Percentiles rank a stretch among this genome's conserved stretches.
These are phyloP conservation scores for Penicillium sp. DNA, from an alignment of 2,329 filamentous ascomycete genomes.

Conservation along the genomic window DNA sequence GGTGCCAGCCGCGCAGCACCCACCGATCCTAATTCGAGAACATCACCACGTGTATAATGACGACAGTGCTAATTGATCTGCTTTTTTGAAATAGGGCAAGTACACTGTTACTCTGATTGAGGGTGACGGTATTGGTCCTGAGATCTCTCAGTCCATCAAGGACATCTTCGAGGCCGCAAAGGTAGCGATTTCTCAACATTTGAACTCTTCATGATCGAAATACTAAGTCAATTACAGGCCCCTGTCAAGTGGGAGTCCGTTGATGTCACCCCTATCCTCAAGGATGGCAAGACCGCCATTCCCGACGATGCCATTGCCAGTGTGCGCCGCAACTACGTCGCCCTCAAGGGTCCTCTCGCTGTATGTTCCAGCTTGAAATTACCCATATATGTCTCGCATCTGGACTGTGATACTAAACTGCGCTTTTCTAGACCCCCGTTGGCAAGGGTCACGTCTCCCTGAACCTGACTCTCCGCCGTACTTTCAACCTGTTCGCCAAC, in stretches of 20 bases:
- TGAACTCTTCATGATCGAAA: slow-evolving; percentile 4
- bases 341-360: slow-evolving; percentile 93
- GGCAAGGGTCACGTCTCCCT: slow-evolving; percentile 99
- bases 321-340: slow-evolving; percentile 90
- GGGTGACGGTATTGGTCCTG: slow-evolving; percentile 96
- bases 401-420: slow-evolving; percentile 21
- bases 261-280: slow-evolving; percentile 86
- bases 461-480: slow-evolving; percentile 94
- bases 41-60: not conserved
- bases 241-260: slow-evolving; percentile 96
- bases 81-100: slow-evolving; percentile 58
- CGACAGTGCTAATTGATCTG: slow-evolving; percentile 13
- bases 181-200: slow-evolving; percentile 42
- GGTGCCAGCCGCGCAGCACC: slow-evolving; percentile 19
- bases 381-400: not conserved
- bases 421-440: slow-evolving; percentile 64
- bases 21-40: slow-evolving; percentile 1
- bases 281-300: slow-evolving; percentile 92
- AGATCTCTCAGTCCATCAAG: slow-evolving; percentile 96
- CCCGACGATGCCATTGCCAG: slow-evolving; percentile 86
- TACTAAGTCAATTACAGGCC: slow-evolving; percentile 48
- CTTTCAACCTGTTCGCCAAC: slow-evolving; percentile 99
- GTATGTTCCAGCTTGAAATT: slow-evolving; percentile 45
- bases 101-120: slow-evolving; percentile 95
- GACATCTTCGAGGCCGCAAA: slow-evolving; percentile 95